Percentiles rank a stretch among this genome's conserved stretches.
phyloP scores from a whole-genome alignment of 345 rosid species.

The Clausena lansium region DNA sequence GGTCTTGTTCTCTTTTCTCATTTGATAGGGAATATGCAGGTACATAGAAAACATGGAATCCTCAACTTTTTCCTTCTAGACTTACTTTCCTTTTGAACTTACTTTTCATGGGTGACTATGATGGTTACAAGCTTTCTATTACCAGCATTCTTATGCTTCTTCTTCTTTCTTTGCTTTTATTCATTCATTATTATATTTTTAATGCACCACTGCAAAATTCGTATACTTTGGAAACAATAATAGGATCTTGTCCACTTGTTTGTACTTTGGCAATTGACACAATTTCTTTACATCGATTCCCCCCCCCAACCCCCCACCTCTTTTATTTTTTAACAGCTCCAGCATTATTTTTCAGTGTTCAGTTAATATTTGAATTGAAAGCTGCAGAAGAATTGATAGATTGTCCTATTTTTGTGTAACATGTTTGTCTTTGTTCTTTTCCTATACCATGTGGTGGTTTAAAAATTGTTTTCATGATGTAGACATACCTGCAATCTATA shows the following conservation, averaged over 20 bases:
- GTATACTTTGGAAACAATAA: background rate
- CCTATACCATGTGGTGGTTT: background rate
- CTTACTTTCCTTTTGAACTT: background rate
- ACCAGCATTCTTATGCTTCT: background rate
- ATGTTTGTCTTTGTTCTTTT: background rate
- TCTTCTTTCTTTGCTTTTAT: background rate
- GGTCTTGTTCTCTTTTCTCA: constrained; percentile 91
- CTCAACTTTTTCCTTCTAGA: background rate
- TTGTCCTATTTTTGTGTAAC: background rate
- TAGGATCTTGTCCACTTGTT: background rate
- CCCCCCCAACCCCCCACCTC: too few species aligned
- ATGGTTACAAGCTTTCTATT: background rate
- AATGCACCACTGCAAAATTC: background rate
- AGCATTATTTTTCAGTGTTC: background rate
- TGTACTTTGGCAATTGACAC: background rate
- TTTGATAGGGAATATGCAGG: constrained; percentile 98
- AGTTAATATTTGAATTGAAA: background rate
- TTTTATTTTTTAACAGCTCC: background rate
- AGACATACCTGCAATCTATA: constrained; percentile 90
- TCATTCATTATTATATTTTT: background rate
- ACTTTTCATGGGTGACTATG: background rate
- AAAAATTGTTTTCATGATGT: constrained; percentile 16
- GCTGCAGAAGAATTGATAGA: background rate
- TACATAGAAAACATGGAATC: constrained; percentile 23
- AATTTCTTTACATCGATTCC: background rate